Evolutionary conservation across 352 stramenopile species (phyloP).

Genomic region (Pythium folliculosum): DNA sequence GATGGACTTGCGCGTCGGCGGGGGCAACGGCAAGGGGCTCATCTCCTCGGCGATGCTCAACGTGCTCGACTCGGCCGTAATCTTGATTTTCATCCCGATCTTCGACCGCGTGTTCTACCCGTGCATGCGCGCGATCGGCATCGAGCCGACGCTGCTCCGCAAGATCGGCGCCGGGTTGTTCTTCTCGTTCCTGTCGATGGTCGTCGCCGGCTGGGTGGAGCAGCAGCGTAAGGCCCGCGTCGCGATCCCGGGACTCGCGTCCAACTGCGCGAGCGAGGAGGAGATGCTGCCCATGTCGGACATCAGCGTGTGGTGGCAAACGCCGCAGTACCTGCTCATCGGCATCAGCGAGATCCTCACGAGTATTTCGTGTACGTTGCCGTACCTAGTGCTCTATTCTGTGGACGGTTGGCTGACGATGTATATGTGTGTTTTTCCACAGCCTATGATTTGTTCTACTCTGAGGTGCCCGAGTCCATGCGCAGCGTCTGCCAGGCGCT

Average conservation of each 20-base stretch:
- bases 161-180: slow-evolving; percentile 88
- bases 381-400: not conserved
- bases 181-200: slow-evolving; percentile 82
- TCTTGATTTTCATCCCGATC: slow-evolving; percentile 90
- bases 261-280: slow-evolving; percentile 70
- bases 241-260: slow-evolving; percentile 47
- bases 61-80: slow-evolving; percentile 88
- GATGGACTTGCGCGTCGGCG: slow-evolving; percentile 57
- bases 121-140: slow-evolving; percentile 53
- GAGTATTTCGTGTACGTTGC: slow-evolving; percentile 79
- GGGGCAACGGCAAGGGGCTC: slow-evolving; percentile 54
- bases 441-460: slow-evolving; percentile 93
- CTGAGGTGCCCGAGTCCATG: slow-evolving; percentile 90
- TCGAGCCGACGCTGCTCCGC: slow-evolving; percentile 77
- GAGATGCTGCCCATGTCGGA: slow-evolving; percentile 69
- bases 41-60: slow-evolving; percentile 88
- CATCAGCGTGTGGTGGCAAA: slow-evolving; percentile 91
- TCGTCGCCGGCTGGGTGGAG: slow-evolving; percentile 70
- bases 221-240: slow-evolving; percentile 58
- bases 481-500: slow-evolving; percentile 89
- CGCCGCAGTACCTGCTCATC: slow-evolving; percentile 90
- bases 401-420: not conserved
- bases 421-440: not conserved
- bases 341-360: slow-evolving; percentile 89
- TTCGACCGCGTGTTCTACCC: slow-evolving; percentile 88